Conservation (phyloP, 352 stramenopile species). For the Lagenidium giganteum region DNA sequence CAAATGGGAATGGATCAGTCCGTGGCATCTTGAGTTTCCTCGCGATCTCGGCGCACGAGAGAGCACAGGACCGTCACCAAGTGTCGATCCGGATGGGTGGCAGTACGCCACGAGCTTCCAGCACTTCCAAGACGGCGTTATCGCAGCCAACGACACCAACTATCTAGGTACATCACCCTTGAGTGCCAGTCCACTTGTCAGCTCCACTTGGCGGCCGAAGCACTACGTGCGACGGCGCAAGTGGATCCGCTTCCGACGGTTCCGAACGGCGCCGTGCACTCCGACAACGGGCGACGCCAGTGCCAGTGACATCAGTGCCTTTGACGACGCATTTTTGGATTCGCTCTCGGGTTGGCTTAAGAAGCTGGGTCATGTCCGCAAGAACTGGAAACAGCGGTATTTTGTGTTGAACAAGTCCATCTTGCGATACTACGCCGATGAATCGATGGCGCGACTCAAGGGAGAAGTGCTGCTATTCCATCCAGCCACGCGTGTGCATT, state of each 20-base stretch:
- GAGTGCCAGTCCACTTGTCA: conserved; percentile 9
- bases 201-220: conserved; percentile 27
- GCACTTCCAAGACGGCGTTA: conserved; percentile 28
- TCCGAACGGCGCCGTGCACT: conserved; percentile 13
- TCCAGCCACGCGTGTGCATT: conserved; percentile 55
- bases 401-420: conserved; percentile 71
- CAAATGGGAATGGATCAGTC: conserved; percentile 68
- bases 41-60: neutral
- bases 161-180: neutral
- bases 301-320: conserved; percentile 19
- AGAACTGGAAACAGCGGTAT: conserved; percentile 77
- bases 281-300: neutral
- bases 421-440: conserved; percentile 61
- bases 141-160: neutral
- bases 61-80: no score
- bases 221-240: conserved; percentile 52
- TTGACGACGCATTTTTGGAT: conserved; percentile 69
- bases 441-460: conserved; percentile 44
- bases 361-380: conserved; percentile 63
- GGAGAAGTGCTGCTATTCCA: conserved; percentile 78
- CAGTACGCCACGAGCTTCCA: conserved; percentile 61
- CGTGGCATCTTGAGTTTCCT: conserved; percentile 53
- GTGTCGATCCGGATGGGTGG: conserved; percentile 47
- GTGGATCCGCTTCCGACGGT: conserved; percentile 55
- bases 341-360: conserved; percentile 66